Base-by-base conservation (phyloP, 768 basidiomycete genomes). In the Trametes gibbosa region DNA sequence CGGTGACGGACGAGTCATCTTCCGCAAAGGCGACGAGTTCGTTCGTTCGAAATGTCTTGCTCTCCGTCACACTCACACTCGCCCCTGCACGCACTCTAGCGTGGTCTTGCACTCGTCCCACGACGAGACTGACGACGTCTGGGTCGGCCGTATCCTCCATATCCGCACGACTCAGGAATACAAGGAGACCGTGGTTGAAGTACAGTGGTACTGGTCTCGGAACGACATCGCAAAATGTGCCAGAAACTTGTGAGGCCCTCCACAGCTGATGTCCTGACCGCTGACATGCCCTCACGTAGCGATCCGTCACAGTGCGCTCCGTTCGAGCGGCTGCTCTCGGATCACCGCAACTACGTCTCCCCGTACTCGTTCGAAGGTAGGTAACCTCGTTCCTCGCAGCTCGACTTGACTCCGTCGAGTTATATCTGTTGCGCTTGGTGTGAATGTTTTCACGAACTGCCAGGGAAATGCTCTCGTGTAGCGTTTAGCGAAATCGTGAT, bases 171-270 rank as follows among this genome's bases (percentile, higher is more conserved):
- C 12, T 4, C 21, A 21, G 5, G 59, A 58, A 24, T 25, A 40
- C 6, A 8, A 13, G 27, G 39, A 56, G 2, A 43, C 51, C 3
- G 41, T 61, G n/a, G 60, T 59, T 17, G 58, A 58, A 25, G 48
- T 66, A 1, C 37, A 27, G 1, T 66, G 65, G 65, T 63, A 63
- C 39, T 66, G 53, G 56, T 63, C 65, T 0, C 47, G 53, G 2
- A 57, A 56, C 14, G 65, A 65, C 43, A 29, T 61, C 4, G 23
- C 42, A 16, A 41, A 47, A 5, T 35, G 47, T 10, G 17, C 57
- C 37, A 63, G 56, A 37, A 46, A 43, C 1, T 65, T 65, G 65
- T 65, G 29, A 49, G 64, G 53, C 10, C 32, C 13, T 19, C 10
- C 9, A 40, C n/a, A 14, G 37, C 29, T 29, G 6, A 10, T 13